Evolutionary conservation across 1,139 yeast genomes (phyloP), one percentile per base, ranked within the genome.

Genomic region (Scheffersomyces lignicola): DNA sequence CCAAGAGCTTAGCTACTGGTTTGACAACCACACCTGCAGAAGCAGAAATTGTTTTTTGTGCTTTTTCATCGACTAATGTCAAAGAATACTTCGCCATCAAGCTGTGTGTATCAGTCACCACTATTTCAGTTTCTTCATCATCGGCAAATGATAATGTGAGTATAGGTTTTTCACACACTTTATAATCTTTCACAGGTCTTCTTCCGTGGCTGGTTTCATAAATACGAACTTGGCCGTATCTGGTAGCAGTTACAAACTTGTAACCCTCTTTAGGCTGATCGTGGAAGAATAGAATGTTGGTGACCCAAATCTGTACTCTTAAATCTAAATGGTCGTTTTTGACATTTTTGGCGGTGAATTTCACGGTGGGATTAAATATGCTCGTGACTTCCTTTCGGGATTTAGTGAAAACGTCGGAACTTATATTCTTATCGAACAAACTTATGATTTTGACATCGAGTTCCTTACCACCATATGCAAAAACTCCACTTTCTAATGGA

Each of bases 381-480:
- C 47, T 43, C 13, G 36, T 39, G 30, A 49, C 40, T 14, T 43
- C 33, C 7, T 51, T 40, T 22, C 39, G 39, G n/a, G n/a, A n/a
- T 6, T 34, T 31, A 26, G 45, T 35, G 49, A 47, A 47, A 6
- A 52, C 26, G n/a, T 49, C 38, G 24, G 46, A 44, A 32, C 49
- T 47, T 13, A 54, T 33, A 14, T 46, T 51, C 17, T 44, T 45
- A 4, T 60, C 59, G 33, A 62, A 67, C 12, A 82, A 42, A 34
- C 67, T 58, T 2, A 79, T 57, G 14, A 84, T 58, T 40, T 74
- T 75, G 3, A 83, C 61, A 47, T 83, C 83, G 43, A 78, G 77
- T 46, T 84, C 89, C 52, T 83, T 78, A 29, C 94, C 95, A 32
- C 92, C 95, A 50, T 64, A 75, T 0, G 87, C 90, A 57, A 79